A percentile compares a stretch with the other conserved stretches of the same genome.
Evolutionary conservation across 75 land plant species (phyloP).

Genomic region (Selaginella moellendorffii): DNA sequence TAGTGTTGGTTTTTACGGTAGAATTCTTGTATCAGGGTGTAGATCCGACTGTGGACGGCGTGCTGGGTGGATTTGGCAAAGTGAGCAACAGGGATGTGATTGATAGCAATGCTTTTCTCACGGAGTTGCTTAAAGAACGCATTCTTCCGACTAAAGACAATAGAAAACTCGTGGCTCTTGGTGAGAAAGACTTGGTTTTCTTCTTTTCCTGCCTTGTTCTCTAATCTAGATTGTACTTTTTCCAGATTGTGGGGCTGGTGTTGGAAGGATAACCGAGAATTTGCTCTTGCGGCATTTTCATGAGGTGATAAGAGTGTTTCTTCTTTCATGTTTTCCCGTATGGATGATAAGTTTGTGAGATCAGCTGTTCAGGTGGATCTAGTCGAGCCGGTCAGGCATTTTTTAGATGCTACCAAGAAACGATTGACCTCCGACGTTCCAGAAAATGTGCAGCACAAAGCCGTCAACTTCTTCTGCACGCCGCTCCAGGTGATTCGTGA

Average conservation of each 20-base stretch:
- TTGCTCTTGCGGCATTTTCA: constrained; percentile 58
- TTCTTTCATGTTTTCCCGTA: too few species aligned
- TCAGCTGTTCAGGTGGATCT: constrained; percentile 74
- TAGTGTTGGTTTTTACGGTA: background rate
- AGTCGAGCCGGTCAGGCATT: constrained; percentile 93
- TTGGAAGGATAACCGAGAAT: constrained; percentile 78
- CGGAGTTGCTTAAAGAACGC: constrained; percentile 17
- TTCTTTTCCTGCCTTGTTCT: background rate
- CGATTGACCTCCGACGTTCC: constrained; percentile 21
- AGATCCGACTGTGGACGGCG: constrained; percentile 93
- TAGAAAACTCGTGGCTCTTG: constrained; percentile 39
- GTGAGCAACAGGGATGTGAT: constrained; percentile 64
- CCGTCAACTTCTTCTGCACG: constrained; percentile 46
- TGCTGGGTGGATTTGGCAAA: constrained; percentile 84
- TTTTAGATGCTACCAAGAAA: constrained; percentile 66
- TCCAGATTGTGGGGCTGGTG: constrained; percentile 92
- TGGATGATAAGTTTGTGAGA: background rate
- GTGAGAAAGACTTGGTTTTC: constrained; percentile 30
- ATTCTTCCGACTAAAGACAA: constrained; percentile 2
- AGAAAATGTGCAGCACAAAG: background rate
- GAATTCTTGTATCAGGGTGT: constrained; percentile 36
- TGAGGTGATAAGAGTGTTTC: constrained; percentile 57
- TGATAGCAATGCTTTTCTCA: constrained; percentile 64
- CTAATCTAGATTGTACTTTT: background rate
- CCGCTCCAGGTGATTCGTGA: constrained; percentile 62